A percentile compares a stretch with the other conserved stretches of the same genome.
Conservation (phyloP, 2,329 filamentous ascomycete genomes). For the Trichoderma brevicompactum region DNA sequence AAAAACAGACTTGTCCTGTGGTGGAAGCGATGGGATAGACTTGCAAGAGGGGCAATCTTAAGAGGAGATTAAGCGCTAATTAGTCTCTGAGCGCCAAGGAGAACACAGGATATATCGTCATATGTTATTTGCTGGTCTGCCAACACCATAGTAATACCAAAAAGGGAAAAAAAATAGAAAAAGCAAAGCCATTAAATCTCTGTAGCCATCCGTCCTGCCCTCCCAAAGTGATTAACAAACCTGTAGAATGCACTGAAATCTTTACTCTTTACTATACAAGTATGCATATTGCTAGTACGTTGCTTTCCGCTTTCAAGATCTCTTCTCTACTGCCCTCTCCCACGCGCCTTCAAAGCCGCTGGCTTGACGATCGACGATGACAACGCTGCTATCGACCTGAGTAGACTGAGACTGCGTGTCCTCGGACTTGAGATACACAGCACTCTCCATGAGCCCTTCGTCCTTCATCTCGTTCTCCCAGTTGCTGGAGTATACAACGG, state of each 20-base stretch:
- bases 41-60: background rate
- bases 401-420: constrained; percentile 32
- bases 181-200: constrained; percentile 12
- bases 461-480: constrained; percentile 69
- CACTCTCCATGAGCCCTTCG: constrained; percentile 49
- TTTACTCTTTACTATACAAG: constrained; percentile 27
- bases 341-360: constrained; percentile 69
- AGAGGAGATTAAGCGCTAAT: background rate
- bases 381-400: constrained; percentile 54
- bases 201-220: constrained; percentile 6
- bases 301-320: constrained; percentile 19
- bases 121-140: constrained; percentile 10
- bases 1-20: background rate
- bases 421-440: constrained; percentile 41
- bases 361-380: constrained; percentile 54
- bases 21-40: background rate
- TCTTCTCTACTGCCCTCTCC: constrained; percentile 60
- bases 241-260: constrained; percentile 13
- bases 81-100: background rate
- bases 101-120: constrained; percentile 5
- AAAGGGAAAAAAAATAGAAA: background rate
- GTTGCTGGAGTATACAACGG: constrained; percentile 86
- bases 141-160: constrained; percentile 7
- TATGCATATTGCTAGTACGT: constrained; percentile 5
- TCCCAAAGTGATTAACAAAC: constrained; percentile 2